These are phyloP conservation scores for Spizellomyces punctatus DNA, from an alignment of 192 early-diverging fungal species.

Conservation along the genomic window DNA sequence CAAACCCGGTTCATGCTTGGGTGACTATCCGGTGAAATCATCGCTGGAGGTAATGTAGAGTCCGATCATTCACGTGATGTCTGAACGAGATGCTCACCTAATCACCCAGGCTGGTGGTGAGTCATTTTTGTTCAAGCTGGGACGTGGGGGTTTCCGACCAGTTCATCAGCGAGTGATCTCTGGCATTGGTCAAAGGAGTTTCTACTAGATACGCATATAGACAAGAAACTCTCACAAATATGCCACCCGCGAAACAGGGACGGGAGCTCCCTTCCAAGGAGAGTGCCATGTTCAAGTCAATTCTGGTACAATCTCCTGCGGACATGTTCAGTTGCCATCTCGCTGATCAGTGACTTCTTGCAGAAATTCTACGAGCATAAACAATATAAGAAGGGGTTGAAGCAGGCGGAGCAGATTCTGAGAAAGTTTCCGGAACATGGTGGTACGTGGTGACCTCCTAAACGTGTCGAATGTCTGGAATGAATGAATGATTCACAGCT, in stretches of 20 bases:
- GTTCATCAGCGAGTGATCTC: too few relatives aligned
- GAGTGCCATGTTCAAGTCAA: slow-evolving; percentile 68
- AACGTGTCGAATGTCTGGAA: neutral
- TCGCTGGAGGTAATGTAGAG: too few relatives aligned
- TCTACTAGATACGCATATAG: too few relatives aligned
- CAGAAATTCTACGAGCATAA: slow-evolving; percentile 94
- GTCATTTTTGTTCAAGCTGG: too few relatives aligned
- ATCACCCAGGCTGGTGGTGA: too few relatives aligned
- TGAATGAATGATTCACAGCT: slow-evolving; percentile 1
- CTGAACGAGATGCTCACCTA: too few relatives aligned
- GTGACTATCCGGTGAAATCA: too few relatives aligned
- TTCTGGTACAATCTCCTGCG: slow-evolving; percentile 55
- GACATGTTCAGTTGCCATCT: neutral
- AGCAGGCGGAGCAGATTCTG: slow-evolving; percentile 86
- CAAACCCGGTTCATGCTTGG: too few relatives aligned
- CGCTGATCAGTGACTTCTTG: neutral
- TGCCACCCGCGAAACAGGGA: slow-evolving; percentile 30
- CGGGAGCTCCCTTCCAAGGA: slow-evolving; percentile 69
- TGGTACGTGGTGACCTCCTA: slow-evolving; percentile 49
- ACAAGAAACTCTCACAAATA: neutral
- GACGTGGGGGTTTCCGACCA: too few relatives aligned
- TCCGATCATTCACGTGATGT: too few relatives aligned
- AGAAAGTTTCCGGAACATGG: slow-evolving; percentile 94
- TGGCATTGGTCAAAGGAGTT: too few relatives aligned
- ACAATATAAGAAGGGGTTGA: slow-evolving; percentile 95